Evolutionary conservation across 148 eudicot species (phyloP).

Genomic region (Fagopyrum esculentum): DNA sequence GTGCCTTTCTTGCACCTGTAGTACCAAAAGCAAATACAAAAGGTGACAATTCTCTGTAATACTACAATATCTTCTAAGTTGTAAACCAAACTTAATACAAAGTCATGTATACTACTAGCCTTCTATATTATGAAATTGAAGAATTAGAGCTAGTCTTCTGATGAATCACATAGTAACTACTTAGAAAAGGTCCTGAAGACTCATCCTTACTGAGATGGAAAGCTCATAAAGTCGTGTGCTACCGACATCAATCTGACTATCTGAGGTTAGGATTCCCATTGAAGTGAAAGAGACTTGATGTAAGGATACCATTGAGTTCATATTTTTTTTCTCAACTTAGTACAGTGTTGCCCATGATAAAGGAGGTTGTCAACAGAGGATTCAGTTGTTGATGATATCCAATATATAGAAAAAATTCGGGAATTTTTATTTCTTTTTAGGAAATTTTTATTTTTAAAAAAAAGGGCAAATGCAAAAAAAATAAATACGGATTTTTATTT

Average conservation of each 20-base stretch:
- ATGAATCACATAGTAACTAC: not conserved
- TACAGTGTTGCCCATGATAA: too few species aligned
- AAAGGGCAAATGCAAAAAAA: too few species aligned
- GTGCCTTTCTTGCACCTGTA: constrained; percentile 84
- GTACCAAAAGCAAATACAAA: not conserved
- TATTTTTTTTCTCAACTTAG: too few species aligned
- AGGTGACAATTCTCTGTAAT: not conserved
- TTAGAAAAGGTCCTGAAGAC: not conserved
- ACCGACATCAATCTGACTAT: not conserved
- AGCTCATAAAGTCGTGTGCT: not conserved
- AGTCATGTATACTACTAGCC: not conserved
- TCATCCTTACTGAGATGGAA: not conserved
- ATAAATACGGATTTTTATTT: too few species aligned
- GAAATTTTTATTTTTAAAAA: too few species aligned
- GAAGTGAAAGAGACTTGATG: not conserved
- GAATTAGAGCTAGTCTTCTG: not conserved
- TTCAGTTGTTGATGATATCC: too few species aligned
- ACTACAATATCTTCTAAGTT: not conserved
- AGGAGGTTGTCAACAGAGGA: too few species aligned
- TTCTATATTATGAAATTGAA: not conserved
- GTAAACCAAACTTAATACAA: not conserved
- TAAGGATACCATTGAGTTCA: too few species aligned
- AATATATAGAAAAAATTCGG: too few species aligned
- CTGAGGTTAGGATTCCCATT: not conserved
- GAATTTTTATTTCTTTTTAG: too few species aligned